phyloP scores from a whole-genome alignment of 2,329 filamentous ascomycete species.

The Ascochyta fabae region DNA sequence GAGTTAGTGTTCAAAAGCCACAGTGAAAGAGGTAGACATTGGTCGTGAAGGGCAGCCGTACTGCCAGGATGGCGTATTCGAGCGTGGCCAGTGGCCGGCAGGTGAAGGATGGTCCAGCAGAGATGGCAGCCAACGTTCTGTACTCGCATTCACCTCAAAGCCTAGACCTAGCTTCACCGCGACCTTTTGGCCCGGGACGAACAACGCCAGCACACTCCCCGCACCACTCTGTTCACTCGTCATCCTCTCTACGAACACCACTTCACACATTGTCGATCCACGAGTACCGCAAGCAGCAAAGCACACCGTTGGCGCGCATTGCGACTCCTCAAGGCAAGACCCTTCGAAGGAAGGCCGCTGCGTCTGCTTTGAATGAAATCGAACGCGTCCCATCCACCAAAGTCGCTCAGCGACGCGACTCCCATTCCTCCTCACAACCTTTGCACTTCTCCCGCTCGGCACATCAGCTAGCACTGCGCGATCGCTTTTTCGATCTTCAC shows the following conservation, averaged over 20 bases:
- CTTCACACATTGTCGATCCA: conserved; percentile 47
- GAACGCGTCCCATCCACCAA: conserved; percentile 37
- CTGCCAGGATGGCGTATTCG: background rate
- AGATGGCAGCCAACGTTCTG: conserved; percentile 30
- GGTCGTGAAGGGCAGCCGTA: conserved; percentile 1
- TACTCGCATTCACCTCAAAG: conserved; percentile 36
- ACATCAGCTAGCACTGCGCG: conserved; percentile 34
- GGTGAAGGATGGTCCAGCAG: conserved; percentile 4
- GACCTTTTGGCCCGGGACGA: conserved; percentile 24
- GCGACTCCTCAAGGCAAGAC: conserved; percentile 41
- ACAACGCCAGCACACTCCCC: conserved; percentile 47
- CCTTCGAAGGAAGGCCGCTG: conserved; percentile 47
- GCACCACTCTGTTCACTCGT: conserved; percentile 45
- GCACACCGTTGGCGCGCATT: conserved; percentile 39
- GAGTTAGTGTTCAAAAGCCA: conserved; percentile 17
- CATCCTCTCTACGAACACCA: conserved; percentile 41
- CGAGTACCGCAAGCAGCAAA: conserved; percentile 50
- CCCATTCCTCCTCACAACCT: conserved; percentile 25
- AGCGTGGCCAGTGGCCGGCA: background rate
- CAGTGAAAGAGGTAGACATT: conserved; percentile 17
- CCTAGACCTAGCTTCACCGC: conserved; percentile 26
- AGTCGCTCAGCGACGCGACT: conserved; percentile 14
- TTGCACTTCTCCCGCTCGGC: conserved; percentile 41
- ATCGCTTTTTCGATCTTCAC: conserved; percentile 17
- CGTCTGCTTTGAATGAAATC: conserved; percentile 39